Base-by-base conservation (phyloP, 2,329 filamentous ascomycete species). In the Sclerotinia trifoliorum region DNA sequence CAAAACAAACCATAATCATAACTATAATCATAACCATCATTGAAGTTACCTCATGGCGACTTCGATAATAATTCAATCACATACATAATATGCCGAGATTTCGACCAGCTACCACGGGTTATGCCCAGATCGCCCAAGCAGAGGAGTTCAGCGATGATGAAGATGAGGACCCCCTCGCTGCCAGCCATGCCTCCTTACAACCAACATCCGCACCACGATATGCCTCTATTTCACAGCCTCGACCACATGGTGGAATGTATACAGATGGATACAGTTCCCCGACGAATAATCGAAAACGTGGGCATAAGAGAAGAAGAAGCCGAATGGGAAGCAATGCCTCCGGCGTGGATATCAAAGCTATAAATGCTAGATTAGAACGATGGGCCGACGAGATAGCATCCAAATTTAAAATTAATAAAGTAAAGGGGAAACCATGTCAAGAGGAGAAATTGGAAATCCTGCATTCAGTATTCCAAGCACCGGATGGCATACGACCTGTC, bases 341-440 rank as follows among this genome's bases (percentile, higher is more conserved):
- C 26, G 94, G 94, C 3, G 94, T 99, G 24, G 95, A 99, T 77
- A 91, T 99, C 77, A 98, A 98, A 79, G 95, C 95, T 70, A 98
- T 99, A 80, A 99, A 99, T 79, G 94, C 94, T 69, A 86, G 95
- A 32, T 83, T 99, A 35, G 95, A 99, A 80, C 86, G 92, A 78
- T 99, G 95, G 95, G 95, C 95, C 21, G 95, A 98, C 75, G 95
- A 99, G 81, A 98, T 99, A 76, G 94, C 95, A 42, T 91, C 93
- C 74, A 95, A 96, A 75, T 98, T 99, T 85, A 98, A 97, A 82
- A 92, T 94, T 72, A 84, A 86, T 74, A 89, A 89, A 75, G 88
- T 90, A 66, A 92, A 89, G 78, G 91, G 90, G 62, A 90, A 88
- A 75, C 86, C 86, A 13, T 83, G 88, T 56, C 92, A 96, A 73